Conservation (phyloP, 495 filamentous ascomycete species). For the Oidiodendron maius region DNA sequence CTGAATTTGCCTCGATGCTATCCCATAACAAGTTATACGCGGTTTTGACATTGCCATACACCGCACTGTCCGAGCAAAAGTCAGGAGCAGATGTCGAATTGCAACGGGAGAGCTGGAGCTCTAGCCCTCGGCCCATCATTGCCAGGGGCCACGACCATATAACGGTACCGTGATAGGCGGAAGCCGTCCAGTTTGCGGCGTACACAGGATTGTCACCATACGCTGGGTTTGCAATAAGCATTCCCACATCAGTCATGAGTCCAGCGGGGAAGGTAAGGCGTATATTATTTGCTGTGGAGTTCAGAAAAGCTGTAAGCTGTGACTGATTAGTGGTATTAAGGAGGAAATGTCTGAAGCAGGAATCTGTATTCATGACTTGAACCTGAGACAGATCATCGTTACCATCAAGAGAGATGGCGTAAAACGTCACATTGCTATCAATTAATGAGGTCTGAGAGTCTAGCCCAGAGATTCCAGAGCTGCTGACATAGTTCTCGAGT, state of each 20-base stretch:
- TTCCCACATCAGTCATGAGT: slow-evolving; percentile 47
- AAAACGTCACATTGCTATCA: slow-evolving; percentile 41
- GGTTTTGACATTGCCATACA: slow-evolving; percentile 42
- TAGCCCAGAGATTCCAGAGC: slow-evolving; percentile 35
- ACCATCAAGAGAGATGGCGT: slow-evolving; percentile 51
- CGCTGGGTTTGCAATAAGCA: slow-evolving; percentile 58
- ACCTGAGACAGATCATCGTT: slow-evolving; percentile 44
- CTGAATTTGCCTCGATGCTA: slow-evolving; percentile 46
- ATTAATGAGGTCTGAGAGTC: slow-evolving; percentile 32
- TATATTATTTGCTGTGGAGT: slow-evolving; percentile 50
- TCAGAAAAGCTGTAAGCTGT: slow-evolving; percentile 50
- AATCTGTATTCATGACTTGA: slow-evolving; percentile 57
- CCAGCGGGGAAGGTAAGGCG: slow-evolving; percentile 52
- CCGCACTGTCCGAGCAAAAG: slow-evolving; percentile 42
- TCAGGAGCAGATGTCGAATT: slow-evolving; percentile 20
- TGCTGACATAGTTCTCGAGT: slow-evolving; percentile 39
- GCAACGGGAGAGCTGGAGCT: slow-evolving; percentile 41
- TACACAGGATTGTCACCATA: slow-evolving; percentile 44
- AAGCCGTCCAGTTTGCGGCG: slow-evolving; percentile 45
- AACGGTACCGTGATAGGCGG: slow-evolving; percentile 60
- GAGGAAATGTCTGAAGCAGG: slow-evolving; percentile 57
- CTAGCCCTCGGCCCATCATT: slow-evolving; percentile 57
- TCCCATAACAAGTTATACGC: slow-evolving; percentile 60
- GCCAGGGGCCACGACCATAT: slow-evolving; percentile 62
- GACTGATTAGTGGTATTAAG: slow-evolving; percentile 53